These are phyloP conservation scores for Termitomyces sp. DNA, from an alignment of 768 basidiomycete species.

Conservation along the genomic window DNA sequence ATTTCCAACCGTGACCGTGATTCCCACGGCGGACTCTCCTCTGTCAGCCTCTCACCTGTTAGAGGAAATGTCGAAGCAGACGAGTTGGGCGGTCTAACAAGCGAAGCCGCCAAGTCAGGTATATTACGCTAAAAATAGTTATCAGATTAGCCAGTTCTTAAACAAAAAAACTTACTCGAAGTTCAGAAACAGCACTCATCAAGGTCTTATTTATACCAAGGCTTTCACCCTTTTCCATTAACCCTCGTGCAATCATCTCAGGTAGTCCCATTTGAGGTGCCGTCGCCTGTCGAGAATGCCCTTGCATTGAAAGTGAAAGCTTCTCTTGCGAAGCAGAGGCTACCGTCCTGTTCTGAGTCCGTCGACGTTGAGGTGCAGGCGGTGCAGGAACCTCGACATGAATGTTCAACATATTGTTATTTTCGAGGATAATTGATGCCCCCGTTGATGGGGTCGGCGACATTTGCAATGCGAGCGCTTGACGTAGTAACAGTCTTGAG, in stretches of 20 bases:
- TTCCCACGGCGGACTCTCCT: constrained; percentile 68
- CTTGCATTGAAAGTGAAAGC: constrained; percentile 11
- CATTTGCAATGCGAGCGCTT: constrained; percentile 77
- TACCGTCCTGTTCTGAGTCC: constrained; percentile 26
- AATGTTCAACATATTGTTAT: constrained; percentile 73
- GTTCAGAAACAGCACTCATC: constrained; percentile 75
- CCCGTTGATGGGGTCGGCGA: constrained; percentile 74
- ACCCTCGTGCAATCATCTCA: constrained; percentile 67
- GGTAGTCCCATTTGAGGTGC: constrained; percentile 52
- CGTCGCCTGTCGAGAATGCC: constrained; percentile 36
- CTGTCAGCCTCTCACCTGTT: constrained; percentile 49
- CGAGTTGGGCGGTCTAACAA: constrained; percentile 54
- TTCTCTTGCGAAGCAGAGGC: constrained; percentile 2
- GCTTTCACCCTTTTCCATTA: constrained; percentile 74
- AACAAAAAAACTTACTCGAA: constrained; percentile 47
- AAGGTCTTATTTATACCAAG: constrained; percentile 83
- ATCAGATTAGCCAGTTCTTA: neutral
- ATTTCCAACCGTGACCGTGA: constrained; percentile 66
- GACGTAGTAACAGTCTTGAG: constrained; percentile 69
- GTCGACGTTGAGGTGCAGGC: constrained; percentile 32
- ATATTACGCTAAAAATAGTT: constrained; percentile 61
- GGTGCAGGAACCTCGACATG: constrained; percentile 59
- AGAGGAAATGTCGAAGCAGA: constrained; percentile 56
- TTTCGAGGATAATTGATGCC: constrained; percentile 77
- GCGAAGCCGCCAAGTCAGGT: constrained; percentile 72